Evolutionary conservation across 768 basidiomycete genomes (phyloP).

Genomic region (Lactifluus echinatus): DNA sequence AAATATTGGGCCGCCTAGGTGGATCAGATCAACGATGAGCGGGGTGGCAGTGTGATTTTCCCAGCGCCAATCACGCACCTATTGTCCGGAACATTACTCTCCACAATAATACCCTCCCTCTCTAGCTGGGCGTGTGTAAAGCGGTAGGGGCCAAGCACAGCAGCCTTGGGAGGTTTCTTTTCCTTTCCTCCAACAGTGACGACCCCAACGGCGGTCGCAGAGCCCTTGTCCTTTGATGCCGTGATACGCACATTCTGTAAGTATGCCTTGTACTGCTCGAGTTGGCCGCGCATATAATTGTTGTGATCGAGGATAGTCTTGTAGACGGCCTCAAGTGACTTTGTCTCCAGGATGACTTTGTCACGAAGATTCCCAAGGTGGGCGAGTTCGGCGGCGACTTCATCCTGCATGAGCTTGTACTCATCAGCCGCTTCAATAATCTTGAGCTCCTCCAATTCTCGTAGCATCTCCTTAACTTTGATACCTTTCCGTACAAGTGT

Average conservation of each 20-base stretch:
- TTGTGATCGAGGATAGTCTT: constrained; percentile 99
- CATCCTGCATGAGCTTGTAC: constrained; percentile 94
- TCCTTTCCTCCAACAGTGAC: constrained; percentile 96
- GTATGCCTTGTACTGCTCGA: constrained; percentile 99
- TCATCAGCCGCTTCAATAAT: constrained; percentile 77
- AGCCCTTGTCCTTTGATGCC: constrained; percentile 81
- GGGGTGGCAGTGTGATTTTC: constrained; percentile 1
- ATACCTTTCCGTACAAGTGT: constrained; percentile 93
- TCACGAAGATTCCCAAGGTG: constrained; percentile 96
- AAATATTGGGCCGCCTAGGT: constrained; percentile 87
- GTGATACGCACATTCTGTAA: constrained; percentile 94
- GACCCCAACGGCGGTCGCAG: constrained; percentile 84
- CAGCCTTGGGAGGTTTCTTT: constrained; percentile 81
- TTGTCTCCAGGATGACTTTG: constrained; percentile 88
- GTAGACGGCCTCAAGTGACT: constrained; percentile 92
- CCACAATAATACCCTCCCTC: constrained; percentile 98
- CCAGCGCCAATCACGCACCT: constrained; percentile 43
- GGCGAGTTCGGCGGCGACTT: constrained; percentile 88
- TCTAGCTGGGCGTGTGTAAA: constrained; percentile 98
- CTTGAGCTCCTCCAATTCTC: constrained; percentile 87
- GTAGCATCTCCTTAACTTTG: constrained; percentile 99
- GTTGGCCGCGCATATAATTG: constrained; percentile 88
- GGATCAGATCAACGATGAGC: constrained; percentile 10
- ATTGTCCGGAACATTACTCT: constrained; percentile 98
- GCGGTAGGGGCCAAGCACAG: constrained; percentile 89